These are phyloP conservation scores for Priceomyces melissophilus DNA, from an alignment of 805 yeast species.

Conservation along the genomic window DNA sequence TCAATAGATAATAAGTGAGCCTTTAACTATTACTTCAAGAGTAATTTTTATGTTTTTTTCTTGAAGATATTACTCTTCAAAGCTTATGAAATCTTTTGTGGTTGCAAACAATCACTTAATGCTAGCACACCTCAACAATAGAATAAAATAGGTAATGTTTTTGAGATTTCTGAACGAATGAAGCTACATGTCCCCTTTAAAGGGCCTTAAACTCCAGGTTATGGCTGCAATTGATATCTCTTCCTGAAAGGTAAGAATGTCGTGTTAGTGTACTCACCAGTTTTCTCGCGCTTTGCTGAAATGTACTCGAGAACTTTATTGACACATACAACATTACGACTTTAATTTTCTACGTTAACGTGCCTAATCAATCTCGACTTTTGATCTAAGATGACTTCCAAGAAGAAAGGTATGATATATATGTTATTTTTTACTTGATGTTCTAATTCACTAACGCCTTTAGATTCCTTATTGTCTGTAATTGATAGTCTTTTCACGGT, in stretches of 20 bases:
- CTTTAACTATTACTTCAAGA: too few species aligned
- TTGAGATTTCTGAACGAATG: too few species aligned
- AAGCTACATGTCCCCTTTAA: too few species aligned
- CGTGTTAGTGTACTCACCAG: not conserved
- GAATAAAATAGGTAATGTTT: too few species aligned
- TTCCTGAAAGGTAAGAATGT: not conserved
- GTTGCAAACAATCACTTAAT: too few species aligned
- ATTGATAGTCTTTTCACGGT: slow-evolving; percentile 23
- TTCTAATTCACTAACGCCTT: slow-evolving; percentile 5
- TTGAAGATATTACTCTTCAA: too few species aligned
- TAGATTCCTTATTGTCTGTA: slow-evolving; percentile 10
- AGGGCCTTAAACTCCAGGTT: not conserved
- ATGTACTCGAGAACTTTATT: not conserved
- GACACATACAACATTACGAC: not conserved
- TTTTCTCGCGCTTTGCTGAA: slow-evolving; percentile 1
- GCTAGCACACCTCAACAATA: too few species aligned
- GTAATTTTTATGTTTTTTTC: too few species aligned
- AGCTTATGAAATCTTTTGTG: too few species aligned
- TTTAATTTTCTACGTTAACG: not conserved
- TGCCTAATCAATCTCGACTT: slow-evolving; percentile 1
- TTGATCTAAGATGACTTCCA: slow-evolving; percentile 5
- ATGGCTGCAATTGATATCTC: not conserved
- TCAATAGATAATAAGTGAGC: too few species aligned
- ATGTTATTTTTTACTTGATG: not conserved
- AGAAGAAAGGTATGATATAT: slow-evolving; percentile 5